Percentiles rank a stretch among this genome's conserved stretches.
phyloP scores from a whole-genome alignment of 768 basidiomycete genomes.

The Tricholoma flavovirens region DNA sequence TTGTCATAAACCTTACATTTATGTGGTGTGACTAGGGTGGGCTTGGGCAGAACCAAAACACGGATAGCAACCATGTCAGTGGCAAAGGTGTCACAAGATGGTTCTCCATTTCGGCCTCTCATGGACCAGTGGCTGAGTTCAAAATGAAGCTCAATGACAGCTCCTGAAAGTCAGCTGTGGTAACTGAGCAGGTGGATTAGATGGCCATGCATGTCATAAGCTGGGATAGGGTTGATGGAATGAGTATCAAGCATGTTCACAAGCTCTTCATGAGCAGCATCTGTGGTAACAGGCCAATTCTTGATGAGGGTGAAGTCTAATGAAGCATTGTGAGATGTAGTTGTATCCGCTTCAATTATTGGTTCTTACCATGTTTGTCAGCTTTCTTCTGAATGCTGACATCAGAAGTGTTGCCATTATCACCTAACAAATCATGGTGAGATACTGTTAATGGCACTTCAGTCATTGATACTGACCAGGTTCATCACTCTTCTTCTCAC shows the following conservation, averaged over 20 bases:
- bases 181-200: background rate
- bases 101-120: background rate
- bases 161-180: background rate
- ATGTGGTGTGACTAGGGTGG: background rate
- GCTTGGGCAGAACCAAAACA: background rate
- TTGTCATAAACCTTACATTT: background rate
- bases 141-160: background rate
- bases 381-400: background rate
- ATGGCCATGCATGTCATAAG: background rate
- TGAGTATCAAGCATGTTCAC: background rate
- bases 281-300: background rate
- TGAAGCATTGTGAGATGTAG: background rate
- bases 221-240: background rate
- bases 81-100: background rate
- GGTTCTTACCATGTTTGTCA: background rate
- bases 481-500: background rate
- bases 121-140: background rate
- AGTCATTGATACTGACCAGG: background rate
- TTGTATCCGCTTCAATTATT: background rate
- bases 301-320: background rate
- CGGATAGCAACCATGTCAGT: background rate
- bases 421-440: background rate
- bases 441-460: background rate
- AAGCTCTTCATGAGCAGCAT: background rate
- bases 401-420: background rate